Evolutionary conservation across 1,284 basidiomycete genomes (phyloP), one percentile per base, ranked within the genome.

Genomic region (Phellopilus nigrolimitatus): DNA sequence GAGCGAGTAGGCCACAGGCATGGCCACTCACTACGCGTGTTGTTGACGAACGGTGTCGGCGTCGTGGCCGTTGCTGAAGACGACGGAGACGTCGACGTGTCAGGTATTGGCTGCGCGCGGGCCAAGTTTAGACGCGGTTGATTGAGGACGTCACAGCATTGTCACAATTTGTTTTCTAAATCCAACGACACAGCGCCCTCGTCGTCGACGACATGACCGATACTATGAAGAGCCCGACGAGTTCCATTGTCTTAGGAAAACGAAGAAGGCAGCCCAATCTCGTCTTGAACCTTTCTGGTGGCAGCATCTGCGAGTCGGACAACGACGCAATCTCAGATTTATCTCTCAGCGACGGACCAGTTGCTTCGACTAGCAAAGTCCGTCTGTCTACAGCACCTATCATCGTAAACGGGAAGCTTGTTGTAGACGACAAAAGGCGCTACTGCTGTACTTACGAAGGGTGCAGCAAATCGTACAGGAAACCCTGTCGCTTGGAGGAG

Each of bases 401-500:
- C 4, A 59, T 75, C 24, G 62, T 75, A 40, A 75, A 74, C 54
- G 73, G 73, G 17, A 58, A 56, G 9, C 62, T 73, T 4, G 63
- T 71, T 4, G 44, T 60, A 8, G 45, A 64, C 51, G 71, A 69
- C 54, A 73, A 71, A 53, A 64, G 59, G 47, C 62, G 61, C 24
- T 80, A 73, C 56, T 57, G 63, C n/a, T 97, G 94, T 66, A 75
- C 77, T 0, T 75, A 75, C 61, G 65, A 72, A 3, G 85, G 81
- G 1, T 98, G 95, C 61, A 68, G 67, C 37, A 97, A 94, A 65
- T 74, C 82, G 0, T 97, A 95, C 65, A 74, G 81, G 3, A 95
- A 97, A 61, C 89, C 89, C 0, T 85, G 85, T 7, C 80, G 93
- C 46, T 72, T 97, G 47, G 79, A 79, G 36, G 94, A 97, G 68